phyloP scores from a whole-genome alignment of 176 grass and related monocot species.

The Rhynchospora tenuis region DNA sequence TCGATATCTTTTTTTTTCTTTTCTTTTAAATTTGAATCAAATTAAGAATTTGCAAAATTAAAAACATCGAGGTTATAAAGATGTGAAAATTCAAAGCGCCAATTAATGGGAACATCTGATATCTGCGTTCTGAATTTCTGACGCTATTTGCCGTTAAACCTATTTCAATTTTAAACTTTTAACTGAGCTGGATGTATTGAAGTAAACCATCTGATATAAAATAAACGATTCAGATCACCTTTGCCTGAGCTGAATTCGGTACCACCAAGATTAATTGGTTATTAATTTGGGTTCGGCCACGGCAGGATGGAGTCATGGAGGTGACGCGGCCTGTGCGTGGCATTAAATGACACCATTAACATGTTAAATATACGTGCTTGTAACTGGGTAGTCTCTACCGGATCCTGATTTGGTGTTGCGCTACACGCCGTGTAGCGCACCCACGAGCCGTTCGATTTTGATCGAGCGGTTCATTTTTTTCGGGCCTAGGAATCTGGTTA shows the following conservation, averaged over 20 bases:
- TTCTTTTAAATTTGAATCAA: too few species aligned
- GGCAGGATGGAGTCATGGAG: not conserved
- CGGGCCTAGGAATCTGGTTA: too few species aligned
- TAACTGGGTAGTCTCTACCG: too few species aligned
- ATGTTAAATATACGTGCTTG: not conserved
- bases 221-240: not conserved
- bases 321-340: not conserved
- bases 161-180: not conserved
- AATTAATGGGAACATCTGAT: not conserved
- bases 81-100: not conserved
- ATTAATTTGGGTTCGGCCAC: not conserved
- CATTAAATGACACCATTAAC: slow-evolving; percentile 2
- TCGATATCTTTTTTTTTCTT: too few species aligned
- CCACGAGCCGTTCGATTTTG: too few species aligned
- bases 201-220: not conserved
- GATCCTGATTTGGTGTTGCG: too few species aligned
- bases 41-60: not conserved
- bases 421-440: too few species aligned
- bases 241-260: not conserved
- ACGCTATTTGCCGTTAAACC: not conserved
- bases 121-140: not conserved
- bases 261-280: not conserved
- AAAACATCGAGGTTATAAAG: not conserved
- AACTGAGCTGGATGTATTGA: not conserved
- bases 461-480: too few species aligned